Percentiles rank a stretch among this genome's conserved stretches.
Evolutionary conservation across 768 basidiomycete genomes (phyloP).

Genomic region (Leucocoprinus sp.): DNA sequence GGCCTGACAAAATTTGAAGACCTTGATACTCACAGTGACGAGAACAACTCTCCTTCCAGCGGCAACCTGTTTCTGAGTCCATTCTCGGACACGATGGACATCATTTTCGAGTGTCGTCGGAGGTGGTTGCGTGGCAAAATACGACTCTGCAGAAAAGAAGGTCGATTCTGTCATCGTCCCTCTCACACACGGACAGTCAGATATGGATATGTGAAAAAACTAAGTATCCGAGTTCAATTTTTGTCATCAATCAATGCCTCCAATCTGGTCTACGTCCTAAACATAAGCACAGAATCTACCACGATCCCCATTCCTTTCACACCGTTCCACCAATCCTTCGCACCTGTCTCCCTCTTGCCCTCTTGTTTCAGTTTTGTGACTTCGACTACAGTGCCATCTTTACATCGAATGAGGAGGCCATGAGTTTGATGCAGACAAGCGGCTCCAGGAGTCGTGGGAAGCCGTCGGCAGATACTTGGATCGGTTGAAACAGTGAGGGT

Average conservation of each 20-base stretch:
- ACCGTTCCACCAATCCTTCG: conserved; percentile 79
- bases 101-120: conserved; percentile 68
- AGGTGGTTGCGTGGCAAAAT: conserved; percentile 82
- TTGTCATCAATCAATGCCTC: conserved; percentile 6
- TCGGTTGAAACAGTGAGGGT: conserved; percentile 13
- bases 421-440: conserved; percentile 33
- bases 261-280: conserved; percentile 3
- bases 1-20: neutral
- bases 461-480: neutral
- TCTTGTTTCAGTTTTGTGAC: conserved; percentile 56
- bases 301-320: conserved; percentile 20
- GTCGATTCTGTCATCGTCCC: conserved; percentile 26
- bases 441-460: conserved; percentile 27
- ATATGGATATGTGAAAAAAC: neutral
- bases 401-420: conserved; percentile 48
- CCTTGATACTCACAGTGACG: conserved; percentile 66
- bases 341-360: conserved; percentile 43
- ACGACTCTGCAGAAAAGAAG: conserved; percentile 78
- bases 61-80: conserved; percentile 59
- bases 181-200: neutral
- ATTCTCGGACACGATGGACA: conserved; percentile 53
- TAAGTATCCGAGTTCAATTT: neutral
- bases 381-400: conserved; percentile 39
- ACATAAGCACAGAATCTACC: conserved; percentile 6
- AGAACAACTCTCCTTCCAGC: conserved; percentile 75